Evolutionary conservation across 129 eudicot species (phyloP).

Genomic region (Centrapalus pauciflorus): DNA sequence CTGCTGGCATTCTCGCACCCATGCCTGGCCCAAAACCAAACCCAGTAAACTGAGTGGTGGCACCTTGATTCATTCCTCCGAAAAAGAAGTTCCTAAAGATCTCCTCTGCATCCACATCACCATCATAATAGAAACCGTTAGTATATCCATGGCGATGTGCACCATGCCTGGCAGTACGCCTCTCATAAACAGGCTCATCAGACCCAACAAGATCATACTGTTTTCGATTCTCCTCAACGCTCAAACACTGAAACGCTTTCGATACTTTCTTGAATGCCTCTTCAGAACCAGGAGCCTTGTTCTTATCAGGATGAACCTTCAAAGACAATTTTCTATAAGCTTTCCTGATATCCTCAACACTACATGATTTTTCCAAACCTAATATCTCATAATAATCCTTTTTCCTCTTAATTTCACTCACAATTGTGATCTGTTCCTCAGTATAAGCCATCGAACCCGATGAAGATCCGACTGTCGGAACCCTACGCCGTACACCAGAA

Average conservation of each 20-base stretch:
- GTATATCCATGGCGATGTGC: conserved; percentile 36
- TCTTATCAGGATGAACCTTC: conserved; percentile 82
- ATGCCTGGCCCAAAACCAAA: conserved; percentile 57
- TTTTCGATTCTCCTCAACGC: conserved; percentile 54
- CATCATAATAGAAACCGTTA: conserved; percentile 61
- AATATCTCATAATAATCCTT: conserved; percentile 72
- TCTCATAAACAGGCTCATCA: conserved; percentile 56
- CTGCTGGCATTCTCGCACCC: conserved; percentile 49
- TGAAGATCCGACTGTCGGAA: conserved; percentile 31
- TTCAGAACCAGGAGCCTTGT: conserved; percentile 72
- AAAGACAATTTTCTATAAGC: conserved; percentile 67
- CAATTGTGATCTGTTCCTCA: conserved; percentile 48
- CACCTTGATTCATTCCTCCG: conserved; percentile 66
- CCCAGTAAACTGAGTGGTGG: conserved; percentile 60
- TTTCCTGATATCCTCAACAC: conserved; percentile 64
- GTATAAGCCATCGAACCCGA: conserved; percentile 35
- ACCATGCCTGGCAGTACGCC: conserved; percentile 40
- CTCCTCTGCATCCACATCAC: conserved; percentile 75
- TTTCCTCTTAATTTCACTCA: conserved; percentile 65
- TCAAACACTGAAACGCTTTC: conserved; percentile 72
- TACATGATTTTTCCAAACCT: conserved; percentile 55
- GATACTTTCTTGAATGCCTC: conserved; percentile 78
- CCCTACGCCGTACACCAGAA: conserved; percentile 47
- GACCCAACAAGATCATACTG: conserved; percentile 56
- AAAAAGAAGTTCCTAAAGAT: conserved; percentile 80